Conservation (phyloP, 2,329 filamentous ascomycete genomes). For the Beauveria sp. region DNA sequence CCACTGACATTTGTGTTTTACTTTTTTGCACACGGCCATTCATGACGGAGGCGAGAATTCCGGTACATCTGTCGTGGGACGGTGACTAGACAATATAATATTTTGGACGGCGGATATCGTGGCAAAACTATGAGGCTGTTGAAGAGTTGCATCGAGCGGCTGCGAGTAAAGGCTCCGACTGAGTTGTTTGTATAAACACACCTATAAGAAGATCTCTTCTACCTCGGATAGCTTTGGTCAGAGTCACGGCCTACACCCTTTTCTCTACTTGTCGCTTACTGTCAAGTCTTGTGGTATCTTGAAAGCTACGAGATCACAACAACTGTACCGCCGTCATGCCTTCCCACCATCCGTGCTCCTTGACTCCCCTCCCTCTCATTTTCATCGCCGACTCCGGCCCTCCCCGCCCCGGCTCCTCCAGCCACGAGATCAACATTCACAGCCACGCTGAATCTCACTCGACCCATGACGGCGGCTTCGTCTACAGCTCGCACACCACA, state of each 20-base stretch:
- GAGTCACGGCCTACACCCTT: too few relatives aligned
- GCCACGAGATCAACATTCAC: neutral
- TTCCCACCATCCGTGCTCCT: too few relatives aligned
- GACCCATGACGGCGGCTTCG: neutral
- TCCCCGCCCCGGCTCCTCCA: neutral
- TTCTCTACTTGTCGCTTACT: too few relatives aligned
- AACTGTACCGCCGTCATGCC: too few relatives aligned
- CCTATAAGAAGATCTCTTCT: too few relatives aligned
- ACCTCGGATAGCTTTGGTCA: too few relatives aligned
- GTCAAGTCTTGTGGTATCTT: too few relatives aligned
- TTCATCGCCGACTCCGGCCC: neutral
- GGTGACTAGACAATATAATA: neutral
- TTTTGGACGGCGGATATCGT: neutral
- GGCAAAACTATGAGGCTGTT: neutral
- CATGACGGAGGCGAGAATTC: too few relatives aligned
- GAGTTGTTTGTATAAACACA: neutral
- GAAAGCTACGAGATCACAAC: too few relatives aligned
- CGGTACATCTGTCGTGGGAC: neutral
- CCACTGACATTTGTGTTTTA: too few relatives aligned
- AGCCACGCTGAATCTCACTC: neutral
- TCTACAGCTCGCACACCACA: neutral
- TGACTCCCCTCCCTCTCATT: too few relatives aligned
- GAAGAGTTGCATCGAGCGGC: neutral
- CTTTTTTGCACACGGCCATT: too few relatives aligned
- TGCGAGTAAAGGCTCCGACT: neutral